Evolutionary conservation across 2,329 filamentous ascomycete species (phyloP), one percentile per base, ranked within the genome.

Genomic region (Fusarium sp.): DNA sequence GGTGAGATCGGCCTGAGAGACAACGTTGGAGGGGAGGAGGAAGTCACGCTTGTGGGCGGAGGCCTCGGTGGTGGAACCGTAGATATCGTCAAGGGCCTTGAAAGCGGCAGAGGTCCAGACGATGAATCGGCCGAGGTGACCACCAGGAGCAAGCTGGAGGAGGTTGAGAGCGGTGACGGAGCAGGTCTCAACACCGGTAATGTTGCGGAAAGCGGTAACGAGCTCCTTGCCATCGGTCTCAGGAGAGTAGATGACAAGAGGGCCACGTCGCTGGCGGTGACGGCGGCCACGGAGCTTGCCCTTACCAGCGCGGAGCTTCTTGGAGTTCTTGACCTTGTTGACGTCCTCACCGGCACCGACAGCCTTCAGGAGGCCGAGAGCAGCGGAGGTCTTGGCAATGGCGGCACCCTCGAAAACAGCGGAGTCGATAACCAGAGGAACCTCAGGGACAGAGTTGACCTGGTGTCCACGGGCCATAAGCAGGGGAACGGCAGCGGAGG

Each of bases 21-120:
- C 93, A 77, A 97, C 84, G 87, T 95, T 94, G 80, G 92, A 92
- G 75, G 96, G 96, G 77, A 99, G 91, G 80, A 97, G 89, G 92
- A 96, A 99, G 90, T 99, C 95, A 88, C 96, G 97, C 94, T 99
- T 99, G 81, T 97, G 91, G 73, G 92, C 91, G 51, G 94, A 95
- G 76, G 95, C 90, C 83, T 90, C 87, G 80, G 93, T 96, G 82
- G 94, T 97, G 82, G 92, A 91, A 83, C 95, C 95, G 88, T 99
- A 99, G 88, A 99, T 91, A 84, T 91, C 91, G 86, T 99, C 95
- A 74, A 99, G 93, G 74, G 95, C 93, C 86, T 94, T 91, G 89
- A 99, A 98, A 74, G 96, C 96, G 75, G 93, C 89, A 57, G 97
- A 99, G 79, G 96, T 96, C 96, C 96, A 99, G 90, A 99, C 89